Base-by-base conservation (phyloP, 495 filamentous ascomycete species). In the Schizothecium vesticola region DNA sequence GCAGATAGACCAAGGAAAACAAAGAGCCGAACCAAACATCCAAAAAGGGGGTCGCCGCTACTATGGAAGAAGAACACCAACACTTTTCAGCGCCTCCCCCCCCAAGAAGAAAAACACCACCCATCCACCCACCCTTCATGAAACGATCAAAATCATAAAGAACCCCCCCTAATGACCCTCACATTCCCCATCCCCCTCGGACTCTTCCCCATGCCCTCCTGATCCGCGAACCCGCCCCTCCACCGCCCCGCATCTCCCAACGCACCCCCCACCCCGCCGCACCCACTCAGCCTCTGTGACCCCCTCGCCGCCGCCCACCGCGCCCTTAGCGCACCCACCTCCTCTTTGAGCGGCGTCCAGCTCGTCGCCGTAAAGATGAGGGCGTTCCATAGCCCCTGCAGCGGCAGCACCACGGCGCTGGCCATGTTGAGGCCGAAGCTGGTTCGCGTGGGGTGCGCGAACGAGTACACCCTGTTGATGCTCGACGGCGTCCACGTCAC, bases 301-400 rank as follows among this genome's bases (percentile, higher is more conserved):
- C 69, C 56, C 6, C 58, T 19, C 29, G 59, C 58, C 8, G 60
- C 16, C n/a, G 12, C 56, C 33, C 11, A 56, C 19, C 63, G 3
- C 0, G n/a, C 21, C 56, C 16, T 43, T 4, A 67, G 29, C 7
- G 58, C 65, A 2, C 26, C 24, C 0, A 63, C 29, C 64, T 83
- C 81, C 13, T 76, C 73, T 13, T 67, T 71, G 22, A 83, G 61
- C 5, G 76, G 65, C 0, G 23, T 21, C 82, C 78, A 81, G 29
- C 74, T 85, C 1, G 91, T 91, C 6, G 86, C 86, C 57, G 89
- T 81, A 76, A 93, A 96, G 59, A 96, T 92, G 23, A 93, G 77
- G 24, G 88, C 86, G 72, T 95, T 96, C 90, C 91, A 94, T 64
- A 94, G 88, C 12, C 92, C 92, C 74, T 96, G 92, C 0, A 93